These are phyloP conservation scores for Coemansia sp. DNA, from an alignment of 192 early-diverging fungal genomes.

Conservation along the genomic window DNA sequence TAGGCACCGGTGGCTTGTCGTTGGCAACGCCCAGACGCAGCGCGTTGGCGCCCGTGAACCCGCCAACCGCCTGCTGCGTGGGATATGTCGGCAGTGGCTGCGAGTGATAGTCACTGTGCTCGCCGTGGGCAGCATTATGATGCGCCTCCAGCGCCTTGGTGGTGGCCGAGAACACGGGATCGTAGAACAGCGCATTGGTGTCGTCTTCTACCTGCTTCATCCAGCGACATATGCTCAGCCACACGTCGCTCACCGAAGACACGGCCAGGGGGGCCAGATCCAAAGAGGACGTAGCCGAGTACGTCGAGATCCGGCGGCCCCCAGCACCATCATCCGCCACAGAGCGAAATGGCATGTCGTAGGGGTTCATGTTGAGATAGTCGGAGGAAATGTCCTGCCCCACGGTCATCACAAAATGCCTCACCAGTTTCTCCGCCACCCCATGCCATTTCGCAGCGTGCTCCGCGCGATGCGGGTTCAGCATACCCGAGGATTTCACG, in stretches of 20 bases:
- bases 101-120: background rate
- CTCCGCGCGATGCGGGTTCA: constrained; percentile 8
- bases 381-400: constrained; percentile 47
- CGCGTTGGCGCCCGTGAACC: constrained; percentile 7
- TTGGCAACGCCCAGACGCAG: background rate
- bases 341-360: background rate
- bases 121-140: background rate
- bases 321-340: background rate
- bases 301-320: background rate
- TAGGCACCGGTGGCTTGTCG: background rate
- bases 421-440: constrained; percentile 33
- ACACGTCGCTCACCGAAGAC: constrained; percentile 28
- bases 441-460: constrained; percentile 43
- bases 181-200: constrained; percentile 48
- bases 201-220: constrained; percentile 49
- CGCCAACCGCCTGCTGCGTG: background rate
- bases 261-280: background rate
- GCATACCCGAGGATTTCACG: background rate
- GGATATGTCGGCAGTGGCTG: background rate
- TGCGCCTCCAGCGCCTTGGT: constrained; percentile 25
- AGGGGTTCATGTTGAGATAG: constrained; percentile 27
- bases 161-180: constrained; percentile 39
- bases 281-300: background rate
- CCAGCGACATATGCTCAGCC: constrained; percentile 47
- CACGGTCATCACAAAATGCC: constrained; percentile 49